A percentile compares a stretch with the other conserved stretches of the same genome.
Conservation (phyloP, 306 rosid species). For the Begonia masoniana region DNA sequence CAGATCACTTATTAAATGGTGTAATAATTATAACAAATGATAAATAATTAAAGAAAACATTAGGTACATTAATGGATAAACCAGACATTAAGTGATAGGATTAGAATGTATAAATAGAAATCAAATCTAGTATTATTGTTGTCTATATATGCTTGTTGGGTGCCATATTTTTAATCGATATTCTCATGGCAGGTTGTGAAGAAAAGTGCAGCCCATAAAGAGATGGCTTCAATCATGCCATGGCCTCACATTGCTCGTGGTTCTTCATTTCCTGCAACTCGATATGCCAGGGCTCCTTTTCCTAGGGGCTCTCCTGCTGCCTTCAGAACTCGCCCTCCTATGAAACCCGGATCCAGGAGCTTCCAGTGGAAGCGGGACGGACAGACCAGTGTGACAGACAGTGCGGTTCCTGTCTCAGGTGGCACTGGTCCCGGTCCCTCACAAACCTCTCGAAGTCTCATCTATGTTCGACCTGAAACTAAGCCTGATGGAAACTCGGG, state of each 20-base stretch:
- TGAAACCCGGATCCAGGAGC: conserved; percentile 73
- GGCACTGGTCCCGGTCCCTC: conserved; percentile 14
- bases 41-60: too few species aligned
- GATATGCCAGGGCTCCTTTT: conserved; percentile 60
- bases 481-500: conserved; percentile 52
- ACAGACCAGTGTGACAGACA: conserved; percentile 35
- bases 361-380: conserved; percentile 89
- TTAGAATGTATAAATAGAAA: too few species aligned
- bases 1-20: too few species aligned
- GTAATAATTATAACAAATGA: too few species aligned
- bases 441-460: conserved; percentile 55
- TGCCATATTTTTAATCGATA: neutral
- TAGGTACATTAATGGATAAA: too few species aligned
- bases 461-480: conserved; percentile 74
- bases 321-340: conserved; percentile 50
- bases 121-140: too few species aligned
- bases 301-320: conserved; percentile 66
- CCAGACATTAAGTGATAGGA: too few species aligned
- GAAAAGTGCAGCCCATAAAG: conserved; percentile 61
- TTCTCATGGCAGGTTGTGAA: conserved; percentile 42
- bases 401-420: conserved; percentile 24
- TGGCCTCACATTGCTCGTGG: conserved; percentile 63
- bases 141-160: too few species aligned
- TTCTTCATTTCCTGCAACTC: conserved; percentile 37
- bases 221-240: conserved; percentile 33